Percentiles rank a stretch among this genome's conserved stretches.
Conservation (phyloP, 1,139 yeast genomes). For the Blastobotrys persicus region DNA sequence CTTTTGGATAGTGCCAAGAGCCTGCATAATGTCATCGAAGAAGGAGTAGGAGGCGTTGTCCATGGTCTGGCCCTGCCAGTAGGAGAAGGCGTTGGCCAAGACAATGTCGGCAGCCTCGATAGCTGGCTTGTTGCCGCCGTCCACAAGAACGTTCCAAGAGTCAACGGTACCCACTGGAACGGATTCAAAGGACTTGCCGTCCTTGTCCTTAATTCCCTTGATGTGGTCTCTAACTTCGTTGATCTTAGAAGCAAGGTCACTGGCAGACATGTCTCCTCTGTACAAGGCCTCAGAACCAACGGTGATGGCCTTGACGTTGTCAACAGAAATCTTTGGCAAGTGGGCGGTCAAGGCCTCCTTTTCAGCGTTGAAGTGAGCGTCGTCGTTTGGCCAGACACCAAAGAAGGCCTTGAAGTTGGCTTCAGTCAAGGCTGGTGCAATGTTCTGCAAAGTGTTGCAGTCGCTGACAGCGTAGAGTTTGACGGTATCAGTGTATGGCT, state of each 20-base stretch:
- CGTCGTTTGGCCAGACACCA: slow-evolving; percentile 92
- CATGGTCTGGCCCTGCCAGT: slow-evolving; percentile 96
- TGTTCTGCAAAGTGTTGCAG: slow-evolving; percentile 76
- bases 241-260: slow-evolving; percentile 54
- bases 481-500: slow-evolving; percentile 56
- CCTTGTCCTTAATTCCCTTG: slow-evolving; percentile 63
- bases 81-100: slow-evolving; percentile 91
- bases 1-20: slow-evolving; percentile 80
- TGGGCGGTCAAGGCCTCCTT: slow-evolving; percentile 62
- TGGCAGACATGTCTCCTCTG: slow-evolving; percentile 76
- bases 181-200: slow-evolving; percentile 70
- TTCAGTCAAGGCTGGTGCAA: slow-evolving; percentile 83
- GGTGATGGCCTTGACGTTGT: slow-evolving; percentile 66
- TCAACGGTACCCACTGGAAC: slow-evolving; percentile 90
- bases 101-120: slow-evolving; percentile 79
- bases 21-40: slow-evolving; percentile 96
- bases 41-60: slow-evolving; percentile 80
- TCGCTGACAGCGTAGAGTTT: slow-evolving; percentile 86
- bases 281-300: slow-evolving; percentile 93
- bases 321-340: slow-evolving; percentile 66
- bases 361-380: slow-evolving; percentile 67
- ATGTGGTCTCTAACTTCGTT: slow-evolving; percentile 55
- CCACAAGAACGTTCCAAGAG: slow-evolving; percentile 90
- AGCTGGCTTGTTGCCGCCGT: slow-evolving; percentile 65
- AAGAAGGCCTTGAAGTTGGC: slow-evolving; percentile 71